Evolutionary conservation across 768 basidiomycete species (phyloP).

Genomic region (Cystobasidium tubakii): DNA sequence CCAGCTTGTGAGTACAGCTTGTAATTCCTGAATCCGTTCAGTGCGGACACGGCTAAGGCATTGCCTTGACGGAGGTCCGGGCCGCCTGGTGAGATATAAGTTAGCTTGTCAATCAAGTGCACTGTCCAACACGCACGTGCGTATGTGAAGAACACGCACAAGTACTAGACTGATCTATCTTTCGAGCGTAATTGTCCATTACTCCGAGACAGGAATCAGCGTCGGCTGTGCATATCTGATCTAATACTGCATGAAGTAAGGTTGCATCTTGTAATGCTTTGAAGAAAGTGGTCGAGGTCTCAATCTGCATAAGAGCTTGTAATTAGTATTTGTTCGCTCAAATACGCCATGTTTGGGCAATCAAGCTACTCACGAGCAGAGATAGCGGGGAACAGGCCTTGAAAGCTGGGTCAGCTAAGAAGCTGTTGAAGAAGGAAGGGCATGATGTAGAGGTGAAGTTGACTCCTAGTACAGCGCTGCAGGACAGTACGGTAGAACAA

Average conservation of each 20-base stretch:
- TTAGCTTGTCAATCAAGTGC: no score
- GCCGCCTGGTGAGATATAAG: slow-evolving; percentile 40
- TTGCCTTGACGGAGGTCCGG: slow-evolving; percentile 58
- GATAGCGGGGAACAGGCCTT: slow-evolving; percentile 40
- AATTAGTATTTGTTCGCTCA: neutral
- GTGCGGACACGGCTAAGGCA: slow-evolving; percentile 56
- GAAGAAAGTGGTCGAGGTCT: slow-evolving; percentile 54
- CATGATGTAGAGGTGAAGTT: slow-evolving; percentile 67
- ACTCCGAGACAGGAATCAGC: slow-evolving; percentile 57
- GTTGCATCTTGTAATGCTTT: slow-evolving; percentile 57
- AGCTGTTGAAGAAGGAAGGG: slow-evolving; percentile 60
- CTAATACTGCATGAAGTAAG: slow-evolving; percentile 62
- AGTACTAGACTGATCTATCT: slow-evolving; percentile 51
- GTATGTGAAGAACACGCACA: slow-evolving; percentile 50
- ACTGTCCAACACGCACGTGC: neutral
- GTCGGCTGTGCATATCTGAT: slow-evolving; percentile 72
- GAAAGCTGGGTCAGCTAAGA: slow-evolving; percentile 17
- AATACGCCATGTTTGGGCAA: no score
- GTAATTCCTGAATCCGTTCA: slow-evolving; percentile 64
- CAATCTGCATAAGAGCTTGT: slow-evolving; percentile 32
- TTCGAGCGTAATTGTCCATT: slow-evolving; percentile 61
- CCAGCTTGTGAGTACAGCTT: slow-evolving; percentile 59
- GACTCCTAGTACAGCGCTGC: slow-evolving; percentile 58
- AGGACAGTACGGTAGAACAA: no score
- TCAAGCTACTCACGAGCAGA: slow-evolving; percentile 39